These are phyloP conservation scores for Durusdinium trenchii DNA, from an alignment of 73 alveolate species.

Conservation along the genomic window DNA sequence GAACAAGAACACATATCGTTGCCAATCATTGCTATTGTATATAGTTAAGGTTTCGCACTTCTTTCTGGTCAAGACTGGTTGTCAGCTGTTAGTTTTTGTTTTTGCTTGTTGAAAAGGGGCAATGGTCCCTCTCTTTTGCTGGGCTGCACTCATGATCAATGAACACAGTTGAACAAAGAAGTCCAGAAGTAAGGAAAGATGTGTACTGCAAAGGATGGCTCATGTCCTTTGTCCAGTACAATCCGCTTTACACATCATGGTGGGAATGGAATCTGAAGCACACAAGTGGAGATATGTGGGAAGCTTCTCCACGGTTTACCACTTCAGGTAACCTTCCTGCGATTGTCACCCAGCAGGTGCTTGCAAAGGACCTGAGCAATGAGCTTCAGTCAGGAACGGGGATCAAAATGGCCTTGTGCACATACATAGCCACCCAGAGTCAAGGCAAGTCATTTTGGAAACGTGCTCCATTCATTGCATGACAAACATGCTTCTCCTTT, in stretches of 20 bases:
- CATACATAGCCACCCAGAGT: not conserved
- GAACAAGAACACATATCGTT: no score
- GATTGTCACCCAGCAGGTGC: not conserved
- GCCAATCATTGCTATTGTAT: no score
- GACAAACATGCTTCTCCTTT: not conserved
- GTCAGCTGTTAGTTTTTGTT: no score
- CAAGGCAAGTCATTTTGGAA: not conserved
- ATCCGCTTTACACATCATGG: not conserved
- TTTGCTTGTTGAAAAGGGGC: no score
- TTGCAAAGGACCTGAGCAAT: not conserved
- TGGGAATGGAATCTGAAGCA: not conserved
- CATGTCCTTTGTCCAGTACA: conserved; percentile 30
- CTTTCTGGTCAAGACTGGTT: no score
- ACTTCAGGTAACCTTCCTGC: not conserved
- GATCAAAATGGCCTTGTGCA: not conserved
- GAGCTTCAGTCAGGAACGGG: not conserved
- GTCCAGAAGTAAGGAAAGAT: no score
- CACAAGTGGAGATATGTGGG: not conserved
- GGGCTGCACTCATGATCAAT: no score
- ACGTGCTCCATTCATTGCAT: not conserved
- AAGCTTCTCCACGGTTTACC: not conserved
- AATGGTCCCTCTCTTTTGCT: no score
- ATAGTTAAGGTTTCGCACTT: no score
- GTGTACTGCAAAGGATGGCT: not conserved
- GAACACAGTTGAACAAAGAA: no score